These are phyloP conservation scores for Amanita rubescens DNA, from an alignment of 768 basidiomycete genomes.

Conservation along the genomic window DNA sequence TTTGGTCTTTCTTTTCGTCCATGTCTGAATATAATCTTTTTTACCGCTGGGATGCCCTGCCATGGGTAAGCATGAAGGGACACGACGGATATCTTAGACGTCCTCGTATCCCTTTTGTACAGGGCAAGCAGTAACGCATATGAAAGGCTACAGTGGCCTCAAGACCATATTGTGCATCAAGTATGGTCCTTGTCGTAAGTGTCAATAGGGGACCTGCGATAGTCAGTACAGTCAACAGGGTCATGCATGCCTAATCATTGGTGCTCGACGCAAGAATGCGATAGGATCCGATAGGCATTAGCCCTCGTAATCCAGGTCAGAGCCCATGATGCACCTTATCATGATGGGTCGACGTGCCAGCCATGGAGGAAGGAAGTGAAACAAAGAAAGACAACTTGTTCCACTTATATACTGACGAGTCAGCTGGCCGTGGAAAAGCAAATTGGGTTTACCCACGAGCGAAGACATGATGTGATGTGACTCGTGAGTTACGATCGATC, in stretches of 20 bases:
- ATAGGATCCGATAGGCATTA: conserved; percentile 2
- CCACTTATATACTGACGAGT: not conserved
- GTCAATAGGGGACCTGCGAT: not conserved
- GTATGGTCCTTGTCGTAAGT: not conserved
- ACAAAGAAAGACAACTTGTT: not conserved
- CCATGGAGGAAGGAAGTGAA: not conserved
- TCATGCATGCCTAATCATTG: not conserved
- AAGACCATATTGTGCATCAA: not conserved
- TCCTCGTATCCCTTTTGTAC: not conserved
- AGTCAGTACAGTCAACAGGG: not conserved
- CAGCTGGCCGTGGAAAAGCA: conserved; percentile 1
- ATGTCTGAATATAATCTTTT: no score
- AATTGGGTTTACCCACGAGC: no score
- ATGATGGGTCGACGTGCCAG: not conserved
- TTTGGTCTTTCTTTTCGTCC: no score
- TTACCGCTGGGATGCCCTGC: not conserved
- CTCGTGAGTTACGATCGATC: not conserved
- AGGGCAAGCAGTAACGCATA: not conserved
- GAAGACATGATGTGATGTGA: no score
- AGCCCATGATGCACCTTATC: not conserved
- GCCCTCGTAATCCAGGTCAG: conserved; percentile 1
- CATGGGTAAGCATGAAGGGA: not conserved
- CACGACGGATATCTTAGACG: not conserved
- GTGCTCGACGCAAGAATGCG: conserved; percentile 5
- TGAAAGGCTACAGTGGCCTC: not conserved